Evolutionary conservation across 331 rosid genomes (phyloP).

Genomic region (Acacia pycnantha): DNA sequence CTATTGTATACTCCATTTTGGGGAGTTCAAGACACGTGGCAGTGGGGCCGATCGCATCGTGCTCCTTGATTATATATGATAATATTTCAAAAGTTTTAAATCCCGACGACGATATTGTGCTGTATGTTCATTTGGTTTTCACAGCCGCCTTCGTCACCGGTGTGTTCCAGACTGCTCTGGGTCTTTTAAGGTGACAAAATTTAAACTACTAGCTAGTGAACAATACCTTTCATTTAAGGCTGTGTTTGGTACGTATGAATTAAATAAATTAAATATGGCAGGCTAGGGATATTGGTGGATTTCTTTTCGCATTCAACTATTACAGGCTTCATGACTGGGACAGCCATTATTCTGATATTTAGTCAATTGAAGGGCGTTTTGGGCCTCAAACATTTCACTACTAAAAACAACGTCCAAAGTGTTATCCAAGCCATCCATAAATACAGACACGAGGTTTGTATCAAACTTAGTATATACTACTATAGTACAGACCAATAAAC

Average conservation of each 20-base stretch:
- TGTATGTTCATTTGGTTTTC: conserved; percentile 66
- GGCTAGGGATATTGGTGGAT: conserved; percentile 86
- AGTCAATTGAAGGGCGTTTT: conserved; percentile 79
- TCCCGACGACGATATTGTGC: conserved; percentile 33
- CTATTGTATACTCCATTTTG: conserved; percentile 63
- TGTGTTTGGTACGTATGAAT: not conserved
- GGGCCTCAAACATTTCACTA: conserved; percentile 63
- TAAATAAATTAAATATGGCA: conserved; percentile 11
- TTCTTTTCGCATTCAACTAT: conserved; percentile 91
- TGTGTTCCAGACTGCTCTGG: conserved; percentile 53
- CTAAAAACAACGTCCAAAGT: conserved; percentile 48
- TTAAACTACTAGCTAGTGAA: no score
- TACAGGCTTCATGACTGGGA: conserved; percentile 88
- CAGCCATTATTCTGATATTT: conserved; percentile 62
- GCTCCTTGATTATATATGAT: conserved; percentile 60
- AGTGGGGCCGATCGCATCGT: conserved; percentile 85
- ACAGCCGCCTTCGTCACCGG: conserved; percentile 79
- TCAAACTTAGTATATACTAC: not conserved
- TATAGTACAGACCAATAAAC: not conserved
- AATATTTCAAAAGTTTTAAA: conserved; percentile 43
- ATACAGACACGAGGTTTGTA: conserved; percentile 51
- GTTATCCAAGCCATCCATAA: conserved; percentile 43
- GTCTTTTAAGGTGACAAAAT: conserved; percentile 57
- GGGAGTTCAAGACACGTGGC: conserved; percentile 89
- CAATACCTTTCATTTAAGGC: not conserved